A percentile compares a stretch with the other conserved stretches of the same genome.
These are phyloP conservation scores for Amanita rubescens DNA, from an alignment of 768 basidiomycete species.

Conservation along the genomic window DNA sequence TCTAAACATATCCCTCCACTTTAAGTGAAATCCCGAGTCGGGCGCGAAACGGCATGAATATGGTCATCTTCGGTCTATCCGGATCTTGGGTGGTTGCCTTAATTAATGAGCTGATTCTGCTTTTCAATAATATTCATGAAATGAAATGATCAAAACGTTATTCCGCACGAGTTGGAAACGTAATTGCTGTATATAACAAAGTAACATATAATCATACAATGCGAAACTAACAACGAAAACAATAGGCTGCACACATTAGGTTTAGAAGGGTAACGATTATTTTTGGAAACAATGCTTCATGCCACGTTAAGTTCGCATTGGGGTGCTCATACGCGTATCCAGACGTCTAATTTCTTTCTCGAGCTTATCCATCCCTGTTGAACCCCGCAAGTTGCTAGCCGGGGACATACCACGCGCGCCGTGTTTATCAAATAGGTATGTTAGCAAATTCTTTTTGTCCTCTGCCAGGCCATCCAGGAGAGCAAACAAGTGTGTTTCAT, in stretches of 20 bases:
- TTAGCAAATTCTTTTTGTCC: conserved; percentile 85
- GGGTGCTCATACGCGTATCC: conserved; percentile 73
- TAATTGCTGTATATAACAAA: too few relatives aligned
- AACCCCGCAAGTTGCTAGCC: conserved; percentile 16
- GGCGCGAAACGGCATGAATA: too few relatives aligned
- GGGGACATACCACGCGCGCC: conserved; percentile 49
- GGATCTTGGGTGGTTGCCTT: too few relatives aligned
- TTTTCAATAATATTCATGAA: too few relatives aligned
- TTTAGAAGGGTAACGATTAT: not conserved
- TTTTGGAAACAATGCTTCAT: conserved; percentile 1
- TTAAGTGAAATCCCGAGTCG: too few relatives aligned
- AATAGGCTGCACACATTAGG: not conserved
- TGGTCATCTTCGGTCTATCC: too few relatives aligned
- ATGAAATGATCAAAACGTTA: too few relatives aligned
- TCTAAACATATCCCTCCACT: too few relatives aligned
- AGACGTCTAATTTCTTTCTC: conserved; percentile 77
- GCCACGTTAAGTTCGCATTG: conserved; percentile 30
- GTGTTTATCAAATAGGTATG: conserved; percentile 87
- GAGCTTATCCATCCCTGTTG: conserved; percentile 57
- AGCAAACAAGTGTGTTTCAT: conserved; percentile 77
- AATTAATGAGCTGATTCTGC: too few relatives aligned
- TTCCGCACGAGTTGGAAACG: too few relatives aligned
- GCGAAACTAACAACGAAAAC: not conserved
- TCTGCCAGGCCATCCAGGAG: conserved; percentile 79
- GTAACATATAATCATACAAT: too few relatives aligned